These are phyloP conservation scores for Xylariomycetidae sp. DNA, from an alignment of 2,329 filamentous ascomycete species.

Conservation along the genomic window DNA sequence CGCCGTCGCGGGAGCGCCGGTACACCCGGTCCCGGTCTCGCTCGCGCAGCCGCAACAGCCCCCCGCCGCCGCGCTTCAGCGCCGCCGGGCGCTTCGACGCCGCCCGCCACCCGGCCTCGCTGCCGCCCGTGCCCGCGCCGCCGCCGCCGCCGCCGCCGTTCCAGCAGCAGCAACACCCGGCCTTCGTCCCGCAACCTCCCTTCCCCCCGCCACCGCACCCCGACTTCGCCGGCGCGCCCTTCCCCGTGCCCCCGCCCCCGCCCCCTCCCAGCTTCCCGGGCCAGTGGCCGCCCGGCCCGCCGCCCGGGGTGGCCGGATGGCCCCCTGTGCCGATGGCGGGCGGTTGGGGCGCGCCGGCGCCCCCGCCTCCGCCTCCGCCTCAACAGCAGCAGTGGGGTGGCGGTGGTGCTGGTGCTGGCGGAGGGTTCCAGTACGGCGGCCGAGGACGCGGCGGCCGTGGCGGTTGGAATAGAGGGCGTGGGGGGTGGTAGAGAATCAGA, in stretches of 20 bases:
- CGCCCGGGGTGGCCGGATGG: constrained; percentile 12
- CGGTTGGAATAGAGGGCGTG: constrained; percentile 20
- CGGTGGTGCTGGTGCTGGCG: no score
- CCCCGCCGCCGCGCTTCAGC: constrained; percentile 5
- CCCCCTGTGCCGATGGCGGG: constrained; percentile 16
- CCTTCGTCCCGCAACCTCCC: constrained; percentile 16
- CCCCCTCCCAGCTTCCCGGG: constrained; percentile 20
- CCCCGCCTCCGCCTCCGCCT: constrained; percentile 11
- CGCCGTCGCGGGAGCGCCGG: constrained; percentile 15
- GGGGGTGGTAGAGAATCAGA: constrained; percentile 14
- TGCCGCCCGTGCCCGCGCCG: constrained; percentile 5
- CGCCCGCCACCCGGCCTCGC: constrained; percentile 11
- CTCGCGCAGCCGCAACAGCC: constrained; percentile 10
- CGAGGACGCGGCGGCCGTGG: constrained; percentile 20
- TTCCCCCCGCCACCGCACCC: constrained; percentile 10
- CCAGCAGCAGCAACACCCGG: constrained; percentile 10
- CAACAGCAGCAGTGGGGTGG: constrained; percentile 15
- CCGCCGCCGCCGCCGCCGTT: constrained; percentile 11
- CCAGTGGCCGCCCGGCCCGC: constrained; percentile 19
- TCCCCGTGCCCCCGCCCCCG: constrained; percentile 21
- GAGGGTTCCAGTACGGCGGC: constrained; percentile 23
- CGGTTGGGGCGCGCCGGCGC: constrained; percentile 17
- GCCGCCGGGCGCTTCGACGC: constrained; percentile 1
- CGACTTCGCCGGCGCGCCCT: constrained; percentile 18
- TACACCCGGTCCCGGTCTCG: constrained; percentile 14